A percentile compares a stretch with the other conserved stretches of the same genome.
phyloP scores from a whole-genome alignment of 2,329 filamentous ascomycete species.

The Aspergillus sclerotialis region DNA sequence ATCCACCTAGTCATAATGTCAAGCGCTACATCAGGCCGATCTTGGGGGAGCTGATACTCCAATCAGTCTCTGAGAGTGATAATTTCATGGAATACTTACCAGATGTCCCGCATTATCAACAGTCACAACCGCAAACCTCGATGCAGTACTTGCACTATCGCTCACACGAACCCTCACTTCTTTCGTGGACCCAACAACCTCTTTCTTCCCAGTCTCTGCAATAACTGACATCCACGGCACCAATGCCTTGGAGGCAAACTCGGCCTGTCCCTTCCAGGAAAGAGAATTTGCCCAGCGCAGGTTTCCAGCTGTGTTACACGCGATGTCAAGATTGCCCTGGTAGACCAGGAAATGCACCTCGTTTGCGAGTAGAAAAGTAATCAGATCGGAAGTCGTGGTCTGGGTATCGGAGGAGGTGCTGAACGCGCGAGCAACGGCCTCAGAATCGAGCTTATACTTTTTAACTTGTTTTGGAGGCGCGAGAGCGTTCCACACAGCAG shows the following conservation, averaged over 20 bases:
- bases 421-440: conserved; percentile 8
- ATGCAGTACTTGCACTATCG: not conserved
- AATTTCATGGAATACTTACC: conserved; percentile 4
- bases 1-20: too few species aligned
- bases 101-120: conserved; percentile 10
- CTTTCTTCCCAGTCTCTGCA: conserved; percentile 4
- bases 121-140: conserved; percentile 10
- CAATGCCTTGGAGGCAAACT: conserved; percentile 12
- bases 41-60: conserved; percentile 6
- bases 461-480: conserved; percentile 8
- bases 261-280: conserved; percentile 16
- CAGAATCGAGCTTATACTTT: conserved; percentile 7
- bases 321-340: conserved; percentile 19
- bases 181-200: conserved; percentile 2
- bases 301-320: conserved; percentile 20
- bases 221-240: conserved; percentile 11
- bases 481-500: conserved; percentile 12
- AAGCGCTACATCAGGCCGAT: conserved; percentile 7
- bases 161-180: conserved; percentile 6
- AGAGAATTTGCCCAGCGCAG: conserved; percentile 17
- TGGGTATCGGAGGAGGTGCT: conserved; percentile 4
- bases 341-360: conserved; percentile 15
- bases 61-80: not conserved
- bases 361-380: conserved; percentile 10
- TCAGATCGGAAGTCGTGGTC: conserved; percentile 6